Percentiles rank a stretch among this genome's conserved stretches.
phyloP scores from a whole-genome alignment of 768 basidiomycete species.

The Jaapia argillacea region DNA sequence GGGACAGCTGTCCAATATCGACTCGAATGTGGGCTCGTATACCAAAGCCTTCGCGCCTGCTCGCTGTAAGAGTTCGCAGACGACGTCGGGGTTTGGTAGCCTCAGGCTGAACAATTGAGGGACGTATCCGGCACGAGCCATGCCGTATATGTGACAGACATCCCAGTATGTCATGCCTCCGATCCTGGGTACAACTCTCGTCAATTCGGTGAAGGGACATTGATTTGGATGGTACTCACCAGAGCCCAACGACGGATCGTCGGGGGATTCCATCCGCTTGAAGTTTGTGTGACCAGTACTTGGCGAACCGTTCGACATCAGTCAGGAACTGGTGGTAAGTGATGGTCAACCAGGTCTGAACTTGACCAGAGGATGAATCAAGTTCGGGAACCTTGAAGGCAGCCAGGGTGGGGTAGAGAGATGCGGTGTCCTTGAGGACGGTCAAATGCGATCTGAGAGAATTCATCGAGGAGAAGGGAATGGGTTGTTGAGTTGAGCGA shows the following conservation, averaged over 20 bases:
- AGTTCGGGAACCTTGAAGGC: conserved; percentile 53
- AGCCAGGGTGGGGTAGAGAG: conserved; percentile 34
- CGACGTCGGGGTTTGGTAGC: conserved; percentile 62
- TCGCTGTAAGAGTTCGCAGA: conserved; percentile 58
- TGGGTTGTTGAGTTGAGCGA: neutral
- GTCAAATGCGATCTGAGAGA: conserved; percentile 42
- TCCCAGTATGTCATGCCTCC: conserved; percentile 65
- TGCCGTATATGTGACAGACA: conserved; percentile 62
- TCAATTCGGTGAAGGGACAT: neutral
- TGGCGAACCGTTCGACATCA: conserved; percentile 58
- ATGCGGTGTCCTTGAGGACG: conserved; percentile 47
- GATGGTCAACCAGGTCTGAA: conserved; percentile 48
- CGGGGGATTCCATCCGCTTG: conserved; percentile 32
- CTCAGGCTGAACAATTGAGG: conserved; percentile 73
- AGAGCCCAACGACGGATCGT: conserved; percentile 60
- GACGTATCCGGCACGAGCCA: conserved; percentile 68
- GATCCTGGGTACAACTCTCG: conserved; percentile 49
- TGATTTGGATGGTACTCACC: conserved; percentile 41
- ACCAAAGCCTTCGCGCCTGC: conserved; percentile 56
- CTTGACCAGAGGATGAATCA: conserved; percentile 29
- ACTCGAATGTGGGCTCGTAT: conserved; percentile 30
- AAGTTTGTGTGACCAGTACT: conserved; percentile 50
- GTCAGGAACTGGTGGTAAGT: conserved; percentile 53
- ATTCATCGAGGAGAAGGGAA: neutral
- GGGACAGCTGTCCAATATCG: conserved; percentile 6